Evolutionary conservation across 2,329 filamentous ascomycete genomes (phyloP).

Genomic region (Aspergillus ustus): DNA sequence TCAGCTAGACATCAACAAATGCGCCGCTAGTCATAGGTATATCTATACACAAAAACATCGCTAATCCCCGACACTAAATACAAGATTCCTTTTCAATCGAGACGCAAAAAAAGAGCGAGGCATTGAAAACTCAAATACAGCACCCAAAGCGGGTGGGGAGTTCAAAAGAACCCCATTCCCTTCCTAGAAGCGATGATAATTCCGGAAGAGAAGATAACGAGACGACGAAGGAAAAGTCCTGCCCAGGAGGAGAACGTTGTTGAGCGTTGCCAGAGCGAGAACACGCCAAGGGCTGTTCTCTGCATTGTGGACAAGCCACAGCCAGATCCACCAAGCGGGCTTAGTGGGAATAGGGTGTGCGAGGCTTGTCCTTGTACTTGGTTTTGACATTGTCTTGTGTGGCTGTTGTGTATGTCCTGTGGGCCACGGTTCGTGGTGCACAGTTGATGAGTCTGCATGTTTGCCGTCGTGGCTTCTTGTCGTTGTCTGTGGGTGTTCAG

Average conservation of each 20-base stretch:
- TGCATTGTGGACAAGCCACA: slow-evolving; percentile 1
- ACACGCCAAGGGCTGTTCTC: neutral
- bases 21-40: neutral
- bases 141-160: neutral
- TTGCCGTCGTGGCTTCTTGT: neutral
- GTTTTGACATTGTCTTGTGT: neutral
- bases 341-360: neutral
- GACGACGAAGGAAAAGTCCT: slow-evolving; percentile 18
- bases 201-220: slow-evolving; percentile 24
- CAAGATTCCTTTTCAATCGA: neutral
- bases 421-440: neutral
- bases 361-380: neutral
- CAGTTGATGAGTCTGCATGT: neutral
- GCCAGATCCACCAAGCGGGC: neutral
- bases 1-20: neutral
- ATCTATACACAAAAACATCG: neutral
- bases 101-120: neutral
- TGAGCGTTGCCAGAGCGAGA: slow-evolving; percentile 18
- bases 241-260: slow-evolving; percentile 20
- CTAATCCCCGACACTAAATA: slow-evolving; percentile 2
- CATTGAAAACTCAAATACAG: neutral
- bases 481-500: neutral
- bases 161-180: slow-evolving; percentile 24
- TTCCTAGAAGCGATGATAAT: slow-evolving; percentile 22
- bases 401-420: neutral